These are phyloP conservation scores for Aegilops bicornis DNA, from an alignment of 176 grass and related monocot species.

Conservation along the genomic window DNA sequence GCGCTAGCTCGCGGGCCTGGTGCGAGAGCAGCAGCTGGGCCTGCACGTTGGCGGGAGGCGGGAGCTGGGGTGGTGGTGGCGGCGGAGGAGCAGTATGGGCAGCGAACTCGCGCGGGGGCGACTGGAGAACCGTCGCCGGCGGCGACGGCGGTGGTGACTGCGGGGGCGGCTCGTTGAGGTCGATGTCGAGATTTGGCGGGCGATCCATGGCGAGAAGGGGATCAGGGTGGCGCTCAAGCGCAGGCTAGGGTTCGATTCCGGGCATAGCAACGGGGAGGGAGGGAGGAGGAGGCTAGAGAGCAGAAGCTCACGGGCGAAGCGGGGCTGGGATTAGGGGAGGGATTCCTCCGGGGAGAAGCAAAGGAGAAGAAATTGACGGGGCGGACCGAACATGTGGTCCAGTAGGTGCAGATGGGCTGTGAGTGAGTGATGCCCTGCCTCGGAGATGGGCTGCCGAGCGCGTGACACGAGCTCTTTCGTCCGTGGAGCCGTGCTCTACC, in stretches of 20 bases:
- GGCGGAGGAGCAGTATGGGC: neutral
- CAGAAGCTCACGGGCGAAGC: constrained; percentile 27
- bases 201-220: constrained; percentile 45
- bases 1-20: constrained; percentile 49
- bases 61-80: neutral
- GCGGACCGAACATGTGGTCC: neutral
- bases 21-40: constrained; percentile 16
- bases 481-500: neutral
- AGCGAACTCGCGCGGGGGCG: neutral
- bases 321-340: constrained; percentile 38
- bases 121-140: neutral
- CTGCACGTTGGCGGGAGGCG: neutral
- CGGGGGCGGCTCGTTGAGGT: constrained; percentile 84
- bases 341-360: constrained; percentile 14
- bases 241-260: neutral
- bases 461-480: neutral
- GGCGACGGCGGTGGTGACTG: neutral
- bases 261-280: constrained; percentile 17
- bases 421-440: neutral
- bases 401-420: neutral
- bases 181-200: constrained; percentile 57
- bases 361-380: neutral
- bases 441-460: neutral
- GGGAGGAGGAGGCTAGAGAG: neutral
- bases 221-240: neutral